Base-by-base conservation (phyloP, 108 stramenopile species). In the Stephanodiscus minutulus region DNA sequence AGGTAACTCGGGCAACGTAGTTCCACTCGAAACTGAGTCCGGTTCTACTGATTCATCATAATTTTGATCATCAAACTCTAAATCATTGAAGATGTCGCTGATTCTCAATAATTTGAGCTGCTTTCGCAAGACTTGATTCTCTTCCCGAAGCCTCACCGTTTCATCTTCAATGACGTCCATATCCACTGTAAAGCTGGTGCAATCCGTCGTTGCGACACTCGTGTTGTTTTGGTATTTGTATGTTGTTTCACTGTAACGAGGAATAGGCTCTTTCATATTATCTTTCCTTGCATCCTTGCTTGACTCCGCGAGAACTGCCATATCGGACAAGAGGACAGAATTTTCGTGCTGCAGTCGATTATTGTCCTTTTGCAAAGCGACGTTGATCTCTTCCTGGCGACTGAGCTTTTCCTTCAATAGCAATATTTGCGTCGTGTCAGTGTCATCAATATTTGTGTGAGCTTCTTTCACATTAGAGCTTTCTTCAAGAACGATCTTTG, bases 161-260 rank as follows among this genome's bases (percentile, higher is more conserved):
- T 75, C 74, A 11, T 75, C 74, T 21, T 75, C 74, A 1, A 47
- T 59, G 28, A 59, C 59, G 12, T 64, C 54, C 33, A 65, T 75
- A 5, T 75, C 66, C 7, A 57, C 65, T 20, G 74, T 67, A 13
- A 49, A 57, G 59, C 64, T 75, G 18, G 74, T 75, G 58, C 55
- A 67, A 7, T 67, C 60, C 1, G 74, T 67, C 20, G 24, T 27
- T 64, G 10, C 62, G 21, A 64, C 27, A 64, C 62, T n/a, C 27
- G 41, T 18, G 21, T 44, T 44, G 25, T 64, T 28, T 41, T 15
- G n/a, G 62, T 27, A 46, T 46, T 28, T 8, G 28, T 28, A 24
- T 28, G 28, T 28, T 28, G 28, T 28, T 28, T 41, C 24, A 9
- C 44, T 27, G 2, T 15, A 7, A 11, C 28, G 36, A 10, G 20